Percentiles rank a stretch among this genome's conserved stretches.
These are phyloP conservation scores for Ascochyta viciae-villosae DNA, from an alignment of 2,329 filamentous ascomycete genomes.

Conservation along the genomic window DNA sequence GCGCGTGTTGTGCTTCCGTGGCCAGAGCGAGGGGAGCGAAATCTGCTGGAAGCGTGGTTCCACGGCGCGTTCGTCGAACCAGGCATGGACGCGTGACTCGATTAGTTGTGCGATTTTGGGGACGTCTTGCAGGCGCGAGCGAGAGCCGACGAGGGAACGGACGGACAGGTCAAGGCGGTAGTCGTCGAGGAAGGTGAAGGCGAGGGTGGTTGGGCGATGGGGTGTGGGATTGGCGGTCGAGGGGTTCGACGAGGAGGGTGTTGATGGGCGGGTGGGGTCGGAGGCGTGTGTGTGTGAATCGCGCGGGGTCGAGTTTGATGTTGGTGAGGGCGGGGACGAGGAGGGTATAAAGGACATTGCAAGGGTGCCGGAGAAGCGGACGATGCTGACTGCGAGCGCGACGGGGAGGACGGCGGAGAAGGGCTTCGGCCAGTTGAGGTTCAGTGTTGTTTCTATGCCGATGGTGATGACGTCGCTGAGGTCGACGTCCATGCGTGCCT, in stretches of 20 bases:
- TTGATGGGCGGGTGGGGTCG: constrained; percentile 55
- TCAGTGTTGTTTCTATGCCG: constrained; percentile 89
- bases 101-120: constrained; percentile 88
- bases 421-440: constrained; percentile 93
- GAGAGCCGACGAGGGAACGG: constrained; percentile 77
- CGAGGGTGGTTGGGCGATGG: constrained; percentile 77
- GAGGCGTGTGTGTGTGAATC: constrained; percentile 27
- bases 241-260: constrained; percentile 3
- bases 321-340: constrained; percentile 49
- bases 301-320: constrained; percentile 44
- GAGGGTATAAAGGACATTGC: constrained; percentile 91
- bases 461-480: constrained; percentile 94
- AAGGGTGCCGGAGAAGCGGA: constrained; percentile 92
- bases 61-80: constrained; percentile 87
- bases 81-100: constrained; percentile 78
- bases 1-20: constrained; percentile 80
- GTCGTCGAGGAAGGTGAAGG: constrained; percentile 91
- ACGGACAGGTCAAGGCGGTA: constrained; percentile 85
- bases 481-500: constrained; percentile 97
- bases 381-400: constrained; percentile 87
- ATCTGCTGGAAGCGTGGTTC: constrained; percentile 89
- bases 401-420: constrained; percentile 89
- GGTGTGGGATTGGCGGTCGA: constrained; percentile 20
- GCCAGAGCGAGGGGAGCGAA: constrained; percentile 82
- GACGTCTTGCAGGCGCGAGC: constrained; percentile 82